Percentiles rank a stretch among this genome's conserved stretches.
Evolutionary conservation across 31 red algal genomes (phyloP).

Genomic region (Odonthalia washingtoniensis): DNA sequence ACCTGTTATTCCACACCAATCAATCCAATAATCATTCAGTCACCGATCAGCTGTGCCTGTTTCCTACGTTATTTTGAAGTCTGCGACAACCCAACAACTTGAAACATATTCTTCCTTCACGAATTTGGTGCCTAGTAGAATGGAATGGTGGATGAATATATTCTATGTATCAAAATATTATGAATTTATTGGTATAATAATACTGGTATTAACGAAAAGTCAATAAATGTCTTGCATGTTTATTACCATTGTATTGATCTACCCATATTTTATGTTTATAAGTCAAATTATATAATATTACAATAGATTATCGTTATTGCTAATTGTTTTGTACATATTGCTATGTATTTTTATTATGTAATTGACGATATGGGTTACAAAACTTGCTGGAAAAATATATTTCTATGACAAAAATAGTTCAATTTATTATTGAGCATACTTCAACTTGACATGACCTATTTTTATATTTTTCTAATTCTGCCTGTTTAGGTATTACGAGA

Average conservation of each 20-base stretch:
- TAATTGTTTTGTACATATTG: constrained; percentile 94
- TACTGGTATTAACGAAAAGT: constrained; percentile 96
- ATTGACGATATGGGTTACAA: constrained; percentile 68
- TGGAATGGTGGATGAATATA: constrained; percentile 96
- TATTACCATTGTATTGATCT: constrained; percentile 96
- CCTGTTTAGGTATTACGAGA: constrained; percentile 89
- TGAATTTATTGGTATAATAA: constrained; percentile 93
- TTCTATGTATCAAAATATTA: constrained; percentile 99
- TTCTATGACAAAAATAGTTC: constrained; percentile 92
- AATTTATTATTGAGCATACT: constrained; percentile 96
- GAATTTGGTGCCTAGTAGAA: constrained; percentile 71
- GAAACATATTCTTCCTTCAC: too few relatives aligned
- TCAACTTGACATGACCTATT: constrained; percentile 91
- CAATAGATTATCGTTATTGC: constrained; percentile 94
- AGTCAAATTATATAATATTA: constrained; percentile 87
- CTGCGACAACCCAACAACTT: too few relatives aligned
- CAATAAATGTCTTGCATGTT: constrained; percentile 92
- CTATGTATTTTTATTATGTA: constrained; percentile 98
- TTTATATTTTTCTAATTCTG: constrained; percentile 79
- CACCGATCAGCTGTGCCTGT: too few relatives aligned
- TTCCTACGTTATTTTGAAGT: too few relatives aligned
- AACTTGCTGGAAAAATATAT: constrained; percentile 99
- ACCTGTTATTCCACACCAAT: too few relatives aligned
- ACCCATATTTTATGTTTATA: constrained; percentile 94
- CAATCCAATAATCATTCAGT: too few relatives aligned